Evolutionary conservation across 2,329 filamentous ascomycete species (phyloP).

Genomic region (Byssochlamys sp.): DNA sequence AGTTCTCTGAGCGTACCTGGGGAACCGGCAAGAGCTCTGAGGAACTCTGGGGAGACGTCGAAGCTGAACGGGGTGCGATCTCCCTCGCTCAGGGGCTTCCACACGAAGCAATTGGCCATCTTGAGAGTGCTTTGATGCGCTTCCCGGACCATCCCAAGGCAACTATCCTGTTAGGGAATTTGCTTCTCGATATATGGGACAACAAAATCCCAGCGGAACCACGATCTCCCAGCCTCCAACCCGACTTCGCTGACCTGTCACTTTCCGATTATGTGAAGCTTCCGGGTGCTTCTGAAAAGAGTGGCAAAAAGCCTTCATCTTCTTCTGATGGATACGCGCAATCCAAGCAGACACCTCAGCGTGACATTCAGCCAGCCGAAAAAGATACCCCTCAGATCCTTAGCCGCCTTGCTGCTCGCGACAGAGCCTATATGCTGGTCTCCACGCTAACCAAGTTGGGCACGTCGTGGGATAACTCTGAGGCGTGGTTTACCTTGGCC

Average conservation of each 20-base stretch:
- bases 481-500: constrained; percentile 85
- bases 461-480: constrained; percentile 77
- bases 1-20: constrained; percentile 61
- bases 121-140: constrained; percentile 72
- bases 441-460: constrained; percentile 76
- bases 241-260: constrained; percentile 16
- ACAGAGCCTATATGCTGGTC: constrained; percentile 76
- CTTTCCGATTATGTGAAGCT: constrained; percentile 11
- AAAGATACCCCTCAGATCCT: constrained; percentile 56
- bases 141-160: constrained; percentile 70
- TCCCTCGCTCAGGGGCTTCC: constrained; percentile 52
- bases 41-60: constrained; percentile 75
- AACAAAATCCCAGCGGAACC: constrained; percentile 35
- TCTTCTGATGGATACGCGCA: not conserved
- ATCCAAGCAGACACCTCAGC: not conserved
- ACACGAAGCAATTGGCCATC: constrained; percentile 63
- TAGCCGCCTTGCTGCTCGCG: constrained; percentile 78
- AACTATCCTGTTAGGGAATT: constrained; percentile 71
- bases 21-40: constrained; percentile 71
- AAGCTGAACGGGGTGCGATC: constrained; percentile 64
- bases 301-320: not conserved
- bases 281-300: constrained; percentile 8
- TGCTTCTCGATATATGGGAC: constrained; percentile 76
- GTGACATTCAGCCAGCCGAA: constrained; percentile 6
- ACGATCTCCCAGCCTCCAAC: constrained; percentile 19